These are phyloP conservation scores for Leccinum fallax DNA, from an alignment of 1,284 basidiomycete species.

Conservation along the genomic window DNA sequence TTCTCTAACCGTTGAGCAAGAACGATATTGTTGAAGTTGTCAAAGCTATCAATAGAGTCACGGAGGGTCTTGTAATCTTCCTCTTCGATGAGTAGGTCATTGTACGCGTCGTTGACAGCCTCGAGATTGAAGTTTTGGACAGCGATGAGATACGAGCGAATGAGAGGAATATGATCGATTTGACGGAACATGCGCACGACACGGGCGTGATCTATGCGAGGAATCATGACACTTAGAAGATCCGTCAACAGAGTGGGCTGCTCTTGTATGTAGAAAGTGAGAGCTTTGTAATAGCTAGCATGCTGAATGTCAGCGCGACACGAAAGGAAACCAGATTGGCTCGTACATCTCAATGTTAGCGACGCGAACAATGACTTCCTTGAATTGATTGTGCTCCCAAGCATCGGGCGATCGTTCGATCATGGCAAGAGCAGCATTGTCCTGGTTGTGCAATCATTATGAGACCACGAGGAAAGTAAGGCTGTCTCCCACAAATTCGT, in stretches of 20 bases:
- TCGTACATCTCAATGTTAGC: slow-evolving; percentile 96
- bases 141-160: slow-evolving; percentile 94
- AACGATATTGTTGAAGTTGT: slow-evolving; percentile 94
- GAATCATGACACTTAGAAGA: slow-evolving; percentile 87
- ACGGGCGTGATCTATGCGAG: slow-evolving; percentile 92
- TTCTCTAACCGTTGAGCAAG: slow-evolving; percentile 88
- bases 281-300: slow-evolving; percentile 82
- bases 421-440: slow-evolving; percentile 96
- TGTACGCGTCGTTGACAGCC: slow-evolving; percentile 97
- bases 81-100: slow-evolving; percentile 96
- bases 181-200: slow-evolving; percentile 96
- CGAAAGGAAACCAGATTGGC: not conserved
- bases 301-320: slow-evolving; percentile 1
- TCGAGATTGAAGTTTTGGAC: slow-evolving; percentile 96
- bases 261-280: slow-evolving; percentile 90
- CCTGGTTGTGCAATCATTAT: slow-evolving; percentile 45
- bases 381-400: slow-evolving; percentile 99
- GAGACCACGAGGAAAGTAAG: not conserved
- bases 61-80: slow-evolving; percentile 98
- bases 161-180: slow-evolving; percentile 94
- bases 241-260: slow-evolving; percentile 94
- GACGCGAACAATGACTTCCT: slow-evolving; percentile 92
- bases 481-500: slow-evolving; percentile 74
- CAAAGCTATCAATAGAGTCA: slow-evolving; percentile 95
- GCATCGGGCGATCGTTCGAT: slow-evolving; percentile 97